These are phyloP conservation scores for Boletus rex-veris DNA, from an alignment of 768 basidiomycete species.

Conservation along the genomic window DNA sequence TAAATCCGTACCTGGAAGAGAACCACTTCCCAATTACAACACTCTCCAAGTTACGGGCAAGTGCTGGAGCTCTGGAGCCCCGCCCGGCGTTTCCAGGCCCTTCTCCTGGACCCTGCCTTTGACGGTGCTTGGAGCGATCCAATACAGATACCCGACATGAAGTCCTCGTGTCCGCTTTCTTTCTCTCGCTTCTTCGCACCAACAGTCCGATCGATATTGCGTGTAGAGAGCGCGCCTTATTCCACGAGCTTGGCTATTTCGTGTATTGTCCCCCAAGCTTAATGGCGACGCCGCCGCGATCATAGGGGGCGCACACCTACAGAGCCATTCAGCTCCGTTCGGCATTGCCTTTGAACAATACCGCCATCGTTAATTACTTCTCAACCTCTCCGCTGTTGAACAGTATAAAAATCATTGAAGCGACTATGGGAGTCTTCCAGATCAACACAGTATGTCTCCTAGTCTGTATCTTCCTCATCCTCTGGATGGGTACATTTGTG, in stretches of 20 bases:
- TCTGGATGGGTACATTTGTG: neutral
- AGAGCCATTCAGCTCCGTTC: slow-evolving; percentile 25
- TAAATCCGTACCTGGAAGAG: neutral
- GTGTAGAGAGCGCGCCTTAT: slow-evolving; percentile 30
- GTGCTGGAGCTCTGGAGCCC: slow-evolving; percentile 18
- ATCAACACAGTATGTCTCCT: slow-evolving; percentile 21
- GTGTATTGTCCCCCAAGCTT: slow-evolving; percentile 25
- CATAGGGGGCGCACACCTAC: slow-evolving; percentile 22
- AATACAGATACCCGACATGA: slow-evolving; percentile 38
- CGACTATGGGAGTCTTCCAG: slow-evolving; percentile 15
- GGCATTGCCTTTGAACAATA: slow-evolving; percentile 27
- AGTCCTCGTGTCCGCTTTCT: slow-evolving; percentile 31
- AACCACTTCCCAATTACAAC: neutral
- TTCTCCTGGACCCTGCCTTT: slow-evolving; percentile 22
- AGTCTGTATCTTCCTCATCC: slow-evolving; percentile 8
- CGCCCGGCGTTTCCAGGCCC: slow-evolving; percentile 21
- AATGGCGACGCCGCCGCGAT: slow-evolving; percentile 30
- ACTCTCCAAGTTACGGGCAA: slow-evolving; percentile 10
- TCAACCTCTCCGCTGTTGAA: slow-evolving; percentile 16
- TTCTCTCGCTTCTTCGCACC: slow-evolving; percentile 32
- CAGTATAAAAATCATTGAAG: slow-evolving; percentile 27
- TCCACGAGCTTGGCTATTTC: slow-evolving; percentile 30
- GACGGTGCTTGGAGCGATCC: slow-evolving; percentile 32
- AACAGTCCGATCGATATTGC: slow-evolving; percentile 34
- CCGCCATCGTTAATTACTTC: slow-evolving; percentile 24